Evolutionary conservation across 2,329 filamentous ascomycete genomes (phyloP).

Genomic region (Apiospora koreana): DNA sequence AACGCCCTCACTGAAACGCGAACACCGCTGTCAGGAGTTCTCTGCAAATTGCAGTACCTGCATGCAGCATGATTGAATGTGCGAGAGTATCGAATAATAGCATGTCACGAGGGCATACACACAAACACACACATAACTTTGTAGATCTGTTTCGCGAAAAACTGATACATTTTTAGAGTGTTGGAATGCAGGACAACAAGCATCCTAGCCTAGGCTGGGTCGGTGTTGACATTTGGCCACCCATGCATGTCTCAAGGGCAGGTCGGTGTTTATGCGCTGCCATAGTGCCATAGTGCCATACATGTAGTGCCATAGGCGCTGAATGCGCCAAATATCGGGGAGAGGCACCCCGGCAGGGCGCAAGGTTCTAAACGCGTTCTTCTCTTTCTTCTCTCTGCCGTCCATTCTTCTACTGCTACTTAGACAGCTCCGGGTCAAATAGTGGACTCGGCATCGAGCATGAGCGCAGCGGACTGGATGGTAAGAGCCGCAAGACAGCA

Average conservation of each 20-base stretch:
- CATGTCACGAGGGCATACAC: background rate
- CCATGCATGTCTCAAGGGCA: background rate
- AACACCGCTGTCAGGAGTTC: background rate
- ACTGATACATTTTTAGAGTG: background rate
- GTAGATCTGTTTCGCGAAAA: background rate
- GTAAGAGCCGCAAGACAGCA: background rate
- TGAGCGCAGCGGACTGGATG: background rate
- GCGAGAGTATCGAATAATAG: background rate
- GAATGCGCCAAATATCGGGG: background rate
- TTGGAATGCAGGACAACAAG: background rate
- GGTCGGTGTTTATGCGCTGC: background rate
- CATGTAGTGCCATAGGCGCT: background rate
- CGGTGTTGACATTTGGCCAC: background rate
- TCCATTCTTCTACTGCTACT: background rate
- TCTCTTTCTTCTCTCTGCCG: background rate
- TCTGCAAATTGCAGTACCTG: conserved; percentile 1
- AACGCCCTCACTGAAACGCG: background rate
- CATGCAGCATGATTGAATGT: background rate
- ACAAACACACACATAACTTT: background rate
- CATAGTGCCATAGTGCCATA: too few relatives aligned
- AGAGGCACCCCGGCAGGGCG: background rate
- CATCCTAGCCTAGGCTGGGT: background rate
- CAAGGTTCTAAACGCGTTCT: background rate
- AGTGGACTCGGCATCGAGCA: background rate
- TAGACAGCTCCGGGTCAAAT: background rate